Evolutionary conservation across 257 asterid genomes (phyloP).

Genomic region (Solanum neorickii): DNA sequence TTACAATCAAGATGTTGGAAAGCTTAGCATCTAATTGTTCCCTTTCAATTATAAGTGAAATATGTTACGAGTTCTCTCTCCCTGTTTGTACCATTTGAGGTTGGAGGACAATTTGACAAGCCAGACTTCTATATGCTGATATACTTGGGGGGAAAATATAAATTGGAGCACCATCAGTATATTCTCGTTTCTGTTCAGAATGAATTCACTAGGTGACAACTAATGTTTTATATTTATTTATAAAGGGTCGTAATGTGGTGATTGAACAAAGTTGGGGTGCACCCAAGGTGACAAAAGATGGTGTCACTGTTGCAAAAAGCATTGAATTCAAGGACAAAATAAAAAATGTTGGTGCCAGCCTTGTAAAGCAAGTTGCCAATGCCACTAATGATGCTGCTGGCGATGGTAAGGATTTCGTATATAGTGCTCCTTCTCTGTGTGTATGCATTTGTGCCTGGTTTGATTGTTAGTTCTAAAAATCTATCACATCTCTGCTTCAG

Average conservation of each 20-base stretch:
- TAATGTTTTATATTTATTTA: background rate
- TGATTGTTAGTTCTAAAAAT: background rate
- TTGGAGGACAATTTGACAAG: background rate
- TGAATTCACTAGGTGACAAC: background rate
- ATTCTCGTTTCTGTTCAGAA: background rate
- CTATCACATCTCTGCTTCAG: background rate
- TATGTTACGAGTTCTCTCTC: background rate
- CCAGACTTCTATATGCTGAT: background rate
- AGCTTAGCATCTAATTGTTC: background rate
- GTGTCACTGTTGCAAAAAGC: conserved; percentile 44
- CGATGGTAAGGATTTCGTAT: conserved; percentile 22
- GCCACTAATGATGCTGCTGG: conserved; percentile 59
- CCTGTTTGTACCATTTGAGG: background rate
- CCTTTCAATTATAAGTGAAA: background rate
- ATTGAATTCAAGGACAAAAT: conserved; percentile 40
- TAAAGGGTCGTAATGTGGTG: conserved; percentile 40
- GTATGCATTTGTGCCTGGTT: background rate
- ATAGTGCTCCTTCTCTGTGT: background rate
- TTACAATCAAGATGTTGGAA: background rate
- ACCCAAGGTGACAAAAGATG: conserved; percentile 52
- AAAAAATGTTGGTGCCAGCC: conserved; percentile 48
- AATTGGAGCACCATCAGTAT: background rate
- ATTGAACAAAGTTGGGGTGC: conserved; percentile 51
- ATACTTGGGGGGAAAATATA: background rate
- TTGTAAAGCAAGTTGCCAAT: conserved; percentile 46